These are phyloP conservation scores for Russula sp. DNA, from an alignment of 768 basidiomycete genomes.

Conservation along the genomic window DNA sequence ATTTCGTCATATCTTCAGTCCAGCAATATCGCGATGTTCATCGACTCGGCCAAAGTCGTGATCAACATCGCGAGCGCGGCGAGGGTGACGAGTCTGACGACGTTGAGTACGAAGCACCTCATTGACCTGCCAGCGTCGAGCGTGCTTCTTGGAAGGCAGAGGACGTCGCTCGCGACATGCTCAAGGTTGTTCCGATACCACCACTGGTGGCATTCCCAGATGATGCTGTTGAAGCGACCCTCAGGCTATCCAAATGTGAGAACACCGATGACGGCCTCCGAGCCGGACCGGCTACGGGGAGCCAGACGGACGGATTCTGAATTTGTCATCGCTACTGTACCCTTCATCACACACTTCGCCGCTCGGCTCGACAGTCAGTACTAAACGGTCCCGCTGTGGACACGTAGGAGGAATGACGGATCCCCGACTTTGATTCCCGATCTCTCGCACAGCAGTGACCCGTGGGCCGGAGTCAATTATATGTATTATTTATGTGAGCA, in stretches of 20 bases:
- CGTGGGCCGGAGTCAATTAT: background rate
- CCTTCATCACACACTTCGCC: too few relatives aligned
- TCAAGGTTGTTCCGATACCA: background rate
- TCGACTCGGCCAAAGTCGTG: conserved; percentile 17
- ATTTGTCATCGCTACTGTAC: too few relatives aligned
- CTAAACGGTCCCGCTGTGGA: too few relatives aligned
- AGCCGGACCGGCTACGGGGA: too few relatives aligned
- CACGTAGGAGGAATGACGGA: background rate
- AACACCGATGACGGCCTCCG: too few relatives aligned
- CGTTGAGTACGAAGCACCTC: conserved; percentile 2
- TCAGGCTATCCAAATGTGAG: too few relatives aligned
- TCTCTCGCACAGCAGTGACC: background rate
- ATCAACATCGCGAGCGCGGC: conserved; percentile 14
- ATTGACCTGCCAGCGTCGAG: background rate
- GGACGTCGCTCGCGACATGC: background rate
- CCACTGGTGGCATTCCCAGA: too few relatives aligned
- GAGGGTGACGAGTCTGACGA: conserved; percentile 9
- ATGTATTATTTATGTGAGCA: background rate
- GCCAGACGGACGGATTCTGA: too few relatives aligned
- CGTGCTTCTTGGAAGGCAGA: background rate
- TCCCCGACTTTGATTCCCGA: too few relatives aligned
- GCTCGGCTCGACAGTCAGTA: too few relatives aligned
- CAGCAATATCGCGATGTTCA: background rate
- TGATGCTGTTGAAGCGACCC: too few relatives aligned
- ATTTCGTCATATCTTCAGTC: background rate